phyloP scores from a whole-genome alignment of 2,329 filamentous ascomycete genomes.

The Exophiala calicioides region DNA sequence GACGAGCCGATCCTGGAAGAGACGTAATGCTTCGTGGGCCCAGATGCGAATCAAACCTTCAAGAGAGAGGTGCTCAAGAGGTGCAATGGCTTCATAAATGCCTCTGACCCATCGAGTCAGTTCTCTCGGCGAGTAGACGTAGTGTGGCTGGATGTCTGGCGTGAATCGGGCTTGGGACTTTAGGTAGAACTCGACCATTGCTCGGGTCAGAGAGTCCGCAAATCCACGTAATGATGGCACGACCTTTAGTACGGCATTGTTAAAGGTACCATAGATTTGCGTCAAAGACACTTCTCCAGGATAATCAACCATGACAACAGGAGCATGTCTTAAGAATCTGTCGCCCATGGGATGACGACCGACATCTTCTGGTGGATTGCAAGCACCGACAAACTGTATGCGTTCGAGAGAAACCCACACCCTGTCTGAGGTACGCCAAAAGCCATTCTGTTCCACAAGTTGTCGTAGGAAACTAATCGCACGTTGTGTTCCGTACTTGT shows the following conservation, averaged over 20 bases:
- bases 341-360: constrained; percentile 92
- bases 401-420: constrained; percentile 96
- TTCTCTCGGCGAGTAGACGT: constrained; percentile 98
- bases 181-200: constrained; percentile 96
- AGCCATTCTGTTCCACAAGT: constrained; percentile 97
- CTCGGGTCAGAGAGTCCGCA: constrained; percentile 86
- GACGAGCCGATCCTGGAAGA: constrained; percentile 97
- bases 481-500: constrained; percentile 95
- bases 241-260: constrained; percentile 92
- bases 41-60: constrained; percentile 95
- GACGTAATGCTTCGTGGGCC: constrained; percentile 92
- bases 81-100: constrained; percentile 93
- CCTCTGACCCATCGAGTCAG: constrained; percentile 96
- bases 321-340: constrained; percentile 91
- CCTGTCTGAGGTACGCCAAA: constrained; percentile 97
- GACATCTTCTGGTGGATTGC: constrained; percentile 96
- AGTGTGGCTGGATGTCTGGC: constrained; percentile 94
- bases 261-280: constrained; percentile 99
- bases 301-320: constrained; percentile 99
- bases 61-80: constrained; percentile 80
- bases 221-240: constrained; percentile 94
- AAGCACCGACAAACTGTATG: constrained; percentile 98
- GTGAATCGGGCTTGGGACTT: constrained; percentile 95
- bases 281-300: constrained; percentile 90
- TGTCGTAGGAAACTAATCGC: constrained; percentile 97